Evolutionary conservation across 495 filamentous ascomycete genomes (phyloP).

Genomic region (Xylaria telfairii): DNA sequence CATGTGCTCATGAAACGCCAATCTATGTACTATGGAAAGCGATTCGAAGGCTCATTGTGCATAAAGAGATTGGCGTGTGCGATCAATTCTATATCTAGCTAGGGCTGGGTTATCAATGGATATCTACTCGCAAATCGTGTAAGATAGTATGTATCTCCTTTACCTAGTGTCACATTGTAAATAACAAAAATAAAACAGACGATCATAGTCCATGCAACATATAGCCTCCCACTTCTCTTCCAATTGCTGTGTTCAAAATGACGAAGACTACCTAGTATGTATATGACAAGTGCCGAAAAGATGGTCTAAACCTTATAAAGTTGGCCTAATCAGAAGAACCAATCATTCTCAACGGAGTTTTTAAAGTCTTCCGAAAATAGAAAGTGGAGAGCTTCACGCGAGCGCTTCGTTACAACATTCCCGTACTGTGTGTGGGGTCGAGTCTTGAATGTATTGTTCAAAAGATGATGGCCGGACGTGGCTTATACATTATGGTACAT

Average conservation of each 20-base stretch:
- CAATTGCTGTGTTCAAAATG: not conserved
- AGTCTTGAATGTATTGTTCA: not conserved
- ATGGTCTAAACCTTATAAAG: not conserved
- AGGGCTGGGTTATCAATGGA: not conserved
- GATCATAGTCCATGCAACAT: not conserved
- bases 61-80: too few relatives aligned
- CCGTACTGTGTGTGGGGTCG: too few relatives aligned
- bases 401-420: not conserved
- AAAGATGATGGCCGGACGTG: not conserved
- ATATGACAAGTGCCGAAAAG: too few relatives aligned
- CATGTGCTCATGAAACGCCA: not conserved
- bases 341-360: not conserved
- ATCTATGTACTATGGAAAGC: not conserved
- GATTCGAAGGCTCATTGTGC: not conserved
- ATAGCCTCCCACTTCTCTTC: not conserved
- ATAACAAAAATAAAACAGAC: not conserved
- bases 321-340: not conserved
- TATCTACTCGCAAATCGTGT: not conserved
- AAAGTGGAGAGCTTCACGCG: not conserved
- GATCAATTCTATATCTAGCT: too few relatives aligned
- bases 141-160: not conserved
- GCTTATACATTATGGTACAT: not conserved
- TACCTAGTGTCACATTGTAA: not conserved
- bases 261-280: not conserved
- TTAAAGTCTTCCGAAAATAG: conserved; percentile 2